Conservation (phyloP, 495 filamentous ascomycete species). For the Penicillium manginii region DNA sequence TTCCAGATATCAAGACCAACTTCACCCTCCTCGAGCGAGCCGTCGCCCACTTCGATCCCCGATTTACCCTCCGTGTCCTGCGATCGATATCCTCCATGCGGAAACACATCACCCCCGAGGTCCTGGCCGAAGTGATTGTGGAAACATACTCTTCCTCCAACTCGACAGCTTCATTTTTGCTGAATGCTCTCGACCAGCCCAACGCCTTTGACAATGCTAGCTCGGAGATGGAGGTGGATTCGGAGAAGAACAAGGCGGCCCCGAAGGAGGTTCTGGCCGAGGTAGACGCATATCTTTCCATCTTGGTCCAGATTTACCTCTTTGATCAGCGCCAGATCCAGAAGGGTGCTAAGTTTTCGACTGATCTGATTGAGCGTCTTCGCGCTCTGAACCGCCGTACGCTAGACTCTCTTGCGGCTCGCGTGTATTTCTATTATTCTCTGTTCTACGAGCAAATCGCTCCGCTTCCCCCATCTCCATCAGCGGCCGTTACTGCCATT, state of each 20-base stretch:
- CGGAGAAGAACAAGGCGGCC: slow-evolving; percentile 48
- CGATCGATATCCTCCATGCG: slow-evolving; percentile 94
- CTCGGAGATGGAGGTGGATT: slow-evolving; percentile 79
- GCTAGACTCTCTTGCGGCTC: slow-evolving; percentile 88
- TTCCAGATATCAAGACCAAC: slow-evolving; percentile 87
- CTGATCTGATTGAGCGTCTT: slow-evolving; percentile 76
- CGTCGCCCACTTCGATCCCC: slow-evolving; percentile 88
- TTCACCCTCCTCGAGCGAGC: slow-evolving; percentile 90
- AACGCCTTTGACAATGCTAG: slow-evolving; percentile 60
- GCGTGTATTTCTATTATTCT: slow-evolving; percentile 97
- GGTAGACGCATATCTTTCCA: slow-evolving; percentile 87
- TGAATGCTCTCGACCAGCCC: slow-evolving; percentile 67
- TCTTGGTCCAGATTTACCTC: slow-evolving; percentile 86
- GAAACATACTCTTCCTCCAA: slow-evolving; percentile 74
- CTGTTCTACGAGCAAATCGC: slow-evolving; percentile 89
- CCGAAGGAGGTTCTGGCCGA: slow-evolving; percentile 82
- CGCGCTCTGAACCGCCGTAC: slow-evolving; percentile 91
- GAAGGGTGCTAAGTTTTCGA: slow-evolving; percentile 81
- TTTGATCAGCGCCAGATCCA: slow-evolving; percentile 81
- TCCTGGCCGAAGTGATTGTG: slow-evolving; percentile 77
- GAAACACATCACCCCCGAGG: slow-evolving; percentile 81
- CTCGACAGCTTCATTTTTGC: slow-evolving; percentile 66
- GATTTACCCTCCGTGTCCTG: slow-evolving; percentile 91
- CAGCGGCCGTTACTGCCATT: slow-evolving; percentile 80
- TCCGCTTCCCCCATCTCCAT: slow-evolving; percentile 83